Evolutionary conservation across 176 grass and related monocot species (phyloP).

Genomic region (Melocanna baccifera): DNA sequence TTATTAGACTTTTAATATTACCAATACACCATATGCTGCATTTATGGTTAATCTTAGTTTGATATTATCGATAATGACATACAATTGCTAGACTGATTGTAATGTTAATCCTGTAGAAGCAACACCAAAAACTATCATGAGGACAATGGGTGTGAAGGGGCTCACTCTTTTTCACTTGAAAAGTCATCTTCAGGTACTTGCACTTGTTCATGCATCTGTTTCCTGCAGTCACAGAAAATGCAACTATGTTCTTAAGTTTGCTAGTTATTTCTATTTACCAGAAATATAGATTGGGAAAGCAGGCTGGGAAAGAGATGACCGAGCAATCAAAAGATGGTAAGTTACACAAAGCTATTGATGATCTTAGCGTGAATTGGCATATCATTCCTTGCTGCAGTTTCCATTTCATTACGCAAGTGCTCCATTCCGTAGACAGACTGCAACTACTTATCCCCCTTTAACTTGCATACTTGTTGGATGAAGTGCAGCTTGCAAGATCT

Average conservation of each 20-base stretch:
- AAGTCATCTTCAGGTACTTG: constrained; percentile 94
- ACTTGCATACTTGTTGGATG: neutral
- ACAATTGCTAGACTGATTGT: neutral
- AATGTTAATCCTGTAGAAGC: constrained; percentile 62
- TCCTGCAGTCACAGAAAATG: neutral
- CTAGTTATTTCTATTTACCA: constrained; percentile 35
- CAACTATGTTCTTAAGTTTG: constrained; percentile 11
- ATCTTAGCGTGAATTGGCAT: neutral
- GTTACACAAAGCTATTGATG: constrained; percentile 10
- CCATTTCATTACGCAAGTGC: neutral
- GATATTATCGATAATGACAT: neutral
- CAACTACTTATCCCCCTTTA: neutral
- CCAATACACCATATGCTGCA: neutral
- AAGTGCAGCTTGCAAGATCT: neutral
- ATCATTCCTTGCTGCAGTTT: neutral
- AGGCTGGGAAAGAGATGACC: constrained; percentile 66
- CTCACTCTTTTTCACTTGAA: constrained; percentile 96
- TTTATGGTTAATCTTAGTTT: neutral
- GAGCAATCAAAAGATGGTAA: constrained; percentile 73
- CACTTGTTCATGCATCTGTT: neutral
- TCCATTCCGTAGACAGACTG: neutral
- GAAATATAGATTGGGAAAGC: constrained; percentile 85
- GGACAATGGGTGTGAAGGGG: constrained; percentile 98
- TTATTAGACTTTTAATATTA: neutral
- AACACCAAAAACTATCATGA: constrained; percentile 95